Evolutionary conservation across 2,329 filamentous ascomycete genomes (phyloP).

Genomic region (Hirsutella rhossiliensis): DNA sequence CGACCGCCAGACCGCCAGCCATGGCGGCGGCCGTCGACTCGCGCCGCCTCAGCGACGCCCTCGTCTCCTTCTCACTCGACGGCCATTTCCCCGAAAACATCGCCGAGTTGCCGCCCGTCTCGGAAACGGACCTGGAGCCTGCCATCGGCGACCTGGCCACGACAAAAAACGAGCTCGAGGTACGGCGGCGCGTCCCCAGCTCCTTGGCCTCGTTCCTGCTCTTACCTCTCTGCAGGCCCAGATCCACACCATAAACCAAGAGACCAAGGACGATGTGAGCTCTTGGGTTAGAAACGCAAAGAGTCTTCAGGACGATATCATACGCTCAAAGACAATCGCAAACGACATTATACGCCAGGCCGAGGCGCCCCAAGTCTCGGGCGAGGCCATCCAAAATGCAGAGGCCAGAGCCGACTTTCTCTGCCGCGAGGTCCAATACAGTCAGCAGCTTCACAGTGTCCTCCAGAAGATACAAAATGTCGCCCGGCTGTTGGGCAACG

Average conservation of each 20-base stretch:
- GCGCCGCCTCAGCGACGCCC: conserved; percentile 24
- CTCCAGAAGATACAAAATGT: conserved; percentile 42
- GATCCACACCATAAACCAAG: conserved; percentile 63
- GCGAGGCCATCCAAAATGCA: conserved; percentile 38
- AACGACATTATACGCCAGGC: conserved; percentile 70
- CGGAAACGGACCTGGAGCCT: conserved; percentile 24
- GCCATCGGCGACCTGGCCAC: conserved; percentile 25
- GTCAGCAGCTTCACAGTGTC: conserved; percentile 39
- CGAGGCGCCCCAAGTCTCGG: conserved; percentile 46
- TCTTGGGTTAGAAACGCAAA: conserved; percentile 80
- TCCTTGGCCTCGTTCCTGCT: neutral
- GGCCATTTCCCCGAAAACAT: conserved; percentile 28
- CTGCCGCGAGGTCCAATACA: conserved; percentile 45
- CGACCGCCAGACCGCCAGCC: no score
- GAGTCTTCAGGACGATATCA: conserved; percentile 74
- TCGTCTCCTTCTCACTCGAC: conserved; percentile 27
- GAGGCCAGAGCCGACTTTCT: conserved; percentile 45
- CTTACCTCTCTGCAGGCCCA: conserved; percentile 30
- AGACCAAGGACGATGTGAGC: conserved; percentile 68
- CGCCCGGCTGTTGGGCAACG: conserved; percentile 48
- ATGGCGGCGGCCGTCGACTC: conserved; percentile 20
- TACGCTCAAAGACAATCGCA: conserved; percentile 65
- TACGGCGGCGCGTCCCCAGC: conserved; percentile 7
- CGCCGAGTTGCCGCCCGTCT: conserved; percentile 22
- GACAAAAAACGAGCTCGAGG: conserved; percentile 26